Base-by-base conservation (phyloP, 495 filamentous ascomycete species). In the Gamarada debralockiae region DNA sequence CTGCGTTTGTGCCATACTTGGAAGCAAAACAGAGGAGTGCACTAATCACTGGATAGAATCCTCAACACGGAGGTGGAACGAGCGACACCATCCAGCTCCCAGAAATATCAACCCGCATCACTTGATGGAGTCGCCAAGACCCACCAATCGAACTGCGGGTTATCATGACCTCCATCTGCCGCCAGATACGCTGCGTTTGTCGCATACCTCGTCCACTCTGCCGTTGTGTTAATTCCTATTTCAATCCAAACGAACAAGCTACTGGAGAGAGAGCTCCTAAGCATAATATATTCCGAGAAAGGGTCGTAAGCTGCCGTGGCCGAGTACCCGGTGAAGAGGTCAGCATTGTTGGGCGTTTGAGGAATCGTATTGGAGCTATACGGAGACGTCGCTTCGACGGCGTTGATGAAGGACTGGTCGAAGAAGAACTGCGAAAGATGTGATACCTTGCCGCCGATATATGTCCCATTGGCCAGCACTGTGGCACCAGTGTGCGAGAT, bases 391-490 rank as follows among this genome's bases (percentile, higher is more conserved):
- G 65, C 63, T 54, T 83, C 75, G 44, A 78, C 74, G 0, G 58
- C 55, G 34, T 58, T 48, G 55, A 75, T 70, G 1, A 85, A 71
- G 27, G 69, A 62, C 57, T 80, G 70, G 59, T 83, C 78, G 51
- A 78, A 85, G 76, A 81, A 85, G 38, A 83, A 33, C 60, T 86
- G 80, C 27, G 81, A 80, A 40, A 84, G 65, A 62, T 85, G 77
- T 3, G 75, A 68, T 12, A 76, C 71, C 1, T 59, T 54, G 13
- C 76, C 79, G 33, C 71, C 72, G 18, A 62, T 69, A 52, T 77
- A 56, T 14, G 75, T 80, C 56, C 69, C 68, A 66, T 80, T 83
- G 14, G 64, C 45, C 23, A 66, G 53, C 5, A 71, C 47, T 0
- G 61, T 69, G 9, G 71, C 75, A 50, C 73, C 66, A 22, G 66